Base-by-base conservation (phyloP, 2,329 filamentous ascomycete genomes). In the Pseudofabraea citricarpa region DNA sequence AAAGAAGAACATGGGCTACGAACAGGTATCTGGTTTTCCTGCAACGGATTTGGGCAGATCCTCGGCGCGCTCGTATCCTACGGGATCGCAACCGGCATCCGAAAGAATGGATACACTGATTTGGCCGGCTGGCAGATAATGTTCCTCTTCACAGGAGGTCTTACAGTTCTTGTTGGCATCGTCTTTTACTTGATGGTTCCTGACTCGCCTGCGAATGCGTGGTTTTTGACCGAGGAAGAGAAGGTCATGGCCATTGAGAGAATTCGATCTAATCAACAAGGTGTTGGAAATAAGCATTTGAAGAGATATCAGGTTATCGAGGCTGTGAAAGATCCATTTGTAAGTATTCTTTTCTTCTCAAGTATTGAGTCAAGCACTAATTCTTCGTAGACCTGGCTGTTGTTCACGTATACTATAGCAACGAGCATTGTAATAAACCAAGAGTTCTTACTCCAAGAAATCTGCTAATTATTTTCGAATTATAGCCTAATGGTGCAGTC, bases 141-240 rank as follows among this genome's bases (percentile, higher is more conserved):
- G 13, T 41, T 33, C 13, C 16, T 41, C 3, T 40, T 40, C 15
- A 29, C 16, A n/a, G 37, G 23, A 27, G 13, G 37, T 19, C 15
- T 40, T 22, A 36, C 33, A 3, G 19, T 36, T 8, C 19, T 36
- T 13, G 18, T 6, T n/a, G 29, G 29, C 7, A n/a, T 32, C 18
- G 29, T 6, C 7, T 32, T 32, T n/a, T 32, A 9, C 13, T 32
- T 13, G 7, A 6, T 32, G 8, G 29, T 70, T 20, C 67, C 66
- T 0, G 63, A 68, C 39, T 66, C 65, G 37, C 65, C 64, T 1
- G 65, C 67, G 53, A 62, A 56, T 1, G 79, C 81, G 3, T 63
- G 60, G 0, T 84, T 85, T 56, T 67, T 85, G 3, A 72, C 65
- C 0, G 55, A 67, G 2, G 64, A 72, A 23, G 75, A 83, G 57